These are phyloP conservation scores for Rhododendron griersonianum DNA, from an alignment of 148 eudicot genomes.

Conservation along the genomic window DNA sequence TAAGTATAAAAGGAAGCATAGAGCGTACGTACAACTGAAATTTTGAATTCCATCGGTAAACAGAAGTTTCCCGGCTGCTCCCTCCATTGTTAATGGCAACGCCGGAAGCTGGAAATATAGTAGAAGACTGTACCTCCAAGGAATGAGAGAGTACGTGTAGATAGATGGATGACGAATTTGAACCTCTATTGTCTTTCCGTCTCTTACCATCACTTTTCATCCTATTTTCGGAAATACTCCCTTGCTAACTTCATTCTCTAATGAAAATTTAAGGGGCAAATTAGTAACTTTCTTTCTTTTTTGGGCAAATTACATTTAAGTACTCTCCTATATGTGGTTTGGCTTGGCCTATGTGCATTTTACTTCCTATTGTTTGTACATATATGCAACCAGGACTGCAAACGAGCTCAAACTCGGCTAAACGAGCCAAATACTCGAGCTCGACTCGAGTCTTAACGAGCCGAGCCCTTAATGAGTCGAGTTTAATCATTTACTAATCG, in stretches of 20 bases:
- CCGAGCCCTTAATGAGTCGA: too few relatives aligned
- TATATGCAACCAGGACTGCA: too few relatives aligned
- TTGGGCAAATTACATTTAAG: not conserved
- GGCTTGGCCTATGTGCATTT: not conserved
- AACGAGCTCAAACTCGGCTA: too few relatives aligned
- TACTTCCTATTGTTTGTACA: too few relatives aligned
- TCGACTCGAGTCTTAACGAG: too few relatives aligned
- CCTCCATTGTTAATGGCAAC: conserved; percentile 5
- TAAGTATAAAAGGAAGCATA: not conserved
- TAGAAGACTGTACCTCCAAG: not conserved
- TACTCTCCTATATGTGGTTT: not conserved
- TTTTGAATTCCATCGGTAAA: not conserved
- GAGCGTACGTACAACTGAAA: conserved; percentile 6
- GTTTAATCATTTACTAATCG: too few relatives aligned
- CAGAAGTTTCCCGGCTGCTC: conserved; percentile 4
- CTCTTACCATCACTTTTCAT: conserved; percentile 7
- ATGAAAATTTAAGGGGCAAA: not conserved
- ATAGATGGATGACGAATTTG: conserved; percentile 6
- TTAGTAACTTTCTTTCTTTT: not conserved
- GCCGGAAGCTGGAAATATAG: not conserved
- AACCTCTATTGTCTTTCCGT: conserved; percentile 2
- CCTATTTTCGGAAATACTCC: conserved; percentile 1
- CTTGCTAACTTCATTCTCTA: not conserved
- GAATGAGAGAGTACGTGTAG: not conserved
- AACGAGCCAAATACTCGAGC: too few relatives aligned